phyloP scores from a whole-genome alignment of 2,329 filamentous ascomycete genomes.

The Thermochaetoides dissita region DNA sequence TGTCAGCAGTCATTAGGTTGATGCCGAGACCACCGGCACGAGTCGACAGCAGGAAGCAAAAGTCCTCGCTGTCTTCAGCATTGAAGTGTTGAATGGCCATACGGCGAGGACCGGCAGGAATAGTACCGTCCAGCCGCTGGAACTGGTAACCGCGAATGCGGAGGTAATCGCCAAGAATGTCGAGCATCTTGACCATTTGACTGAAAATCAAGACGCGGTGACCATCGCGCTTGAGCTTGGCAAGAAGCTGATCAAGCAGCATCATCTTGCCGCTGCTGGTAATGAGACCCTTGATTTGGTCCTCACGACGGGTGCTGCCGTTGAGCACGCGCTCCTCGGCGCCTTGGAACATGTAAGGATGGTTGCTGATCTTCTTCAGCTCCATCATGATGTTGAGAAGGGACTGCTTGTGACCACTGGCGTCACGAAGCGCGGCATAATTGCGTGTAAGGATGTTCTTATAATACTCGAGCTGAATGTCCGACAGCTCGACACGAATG shows the following conservation, averaged over 20 bases:
- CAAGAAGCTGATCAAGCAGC: slow-evolving; percentile 87
- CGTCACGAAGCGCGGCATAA: slow-evolving; percentile 85
- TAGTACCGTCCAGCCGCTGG: slow-evolving; percentile 89
- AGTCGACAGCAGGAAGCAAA: slow-evolving; percentile 90
- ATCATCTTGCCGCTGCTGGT: slow-evolving; percentile 99
- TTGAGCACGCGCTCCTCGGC: slow-evolving; percentile 80
- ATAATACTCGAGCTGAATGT: slow-evolving; percentile 95
- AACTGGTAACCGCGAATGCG: slow-evolving; percentile 88
- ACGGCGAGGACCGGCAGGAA: slow-evolving; percentile 72
- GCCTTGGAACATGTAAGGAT: slow-evolving; percentile 93
- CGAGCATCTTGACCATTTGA: slow-evolving; percentile 98
- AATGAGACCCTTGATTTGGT: slow-evolving; percentile 82
- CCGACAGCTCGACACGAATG: slow-evolving; percentile 89
- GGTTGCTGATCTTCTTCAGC: slow-evolving; percentile 96
- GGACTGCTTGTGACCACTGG: slow-evolving; percentile 84
- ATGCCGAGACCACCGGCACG: slow-evolving; percentile 95
- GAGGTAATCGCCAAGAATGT: slow-evolving; percentile 89
- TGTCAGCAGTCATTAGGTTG: slow-evolving; percentile 97
- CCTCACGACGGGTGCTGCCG: slow-evolving; percentile 69
- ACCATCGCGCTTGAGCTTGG: slow-evolving; percentile 82
- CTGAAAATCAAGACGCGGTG: slow-evolving; percentile 97
- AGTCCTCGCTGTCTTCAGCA: slow-evolving; percentile 87
- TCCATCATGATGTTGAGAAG: slow-evolving; percentile 99
- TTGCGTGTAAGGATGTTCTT: slow-evolving; percentile 97
- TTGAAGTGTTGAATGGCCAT: slow-evolving; percentile 98